Conservation (phyloP, 202 grass and related monocot genomes). For the Digitaria exilis region DNA sequence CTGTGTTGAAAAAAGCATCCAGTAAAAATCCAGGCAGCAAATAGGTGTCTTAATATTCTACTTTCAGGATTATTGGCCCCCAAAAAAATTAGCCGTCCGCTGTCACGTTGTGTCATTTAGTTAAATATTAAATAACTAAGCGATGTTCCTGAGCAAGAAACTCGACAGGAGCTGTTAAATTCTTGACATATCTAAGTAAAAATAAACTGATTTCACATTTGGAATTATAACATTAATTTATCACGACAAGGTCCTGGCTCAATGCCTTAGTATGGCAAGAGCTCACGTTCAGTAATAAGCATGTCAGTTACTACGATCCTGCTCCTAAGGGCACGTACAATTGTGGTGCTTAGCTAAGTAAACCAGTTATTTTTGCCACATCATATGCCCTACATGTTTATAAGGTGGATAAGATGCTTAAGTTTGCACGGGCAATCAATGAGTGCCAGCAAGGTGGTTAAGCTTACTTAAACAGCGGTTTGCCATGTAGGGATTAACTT, state of each 20-base stretch:
- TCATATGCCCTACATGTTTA: not conserved
- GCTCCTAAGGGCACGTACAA: not conserved
- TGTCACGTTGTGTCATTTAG: not conserved
- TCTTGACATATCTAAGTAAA: not conserved
- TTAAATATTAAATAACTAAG: constrained; percentile 25
- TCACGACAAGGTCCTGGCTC: not conserved
- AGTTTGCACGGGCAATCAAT: not conserved
- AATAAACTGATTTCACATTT: constrained; percentile 1
- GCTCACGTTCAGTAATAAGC: not conserved
- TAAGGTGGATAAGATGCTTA: not conserved
- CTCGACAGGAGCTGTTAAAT: constrained; percentile 8
- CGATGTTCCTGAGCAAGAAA: not conserved
- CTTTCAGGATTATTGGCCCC: not conserved
- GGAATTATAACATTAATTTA: constrained; percentile 10
- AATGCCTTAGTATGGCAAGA: constrained; percentile 1
- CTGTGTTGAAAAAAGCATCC: constrained; percentile 23
- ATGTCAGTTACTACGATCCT: not conserved
- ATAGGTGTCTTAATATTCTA: not conserved
- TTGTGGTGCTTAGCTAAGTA: not conserved
- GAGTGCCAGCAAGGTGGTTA: not conserved
- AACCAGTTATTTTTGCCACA: not conserved
- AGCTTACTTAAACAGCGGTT: not conserved
- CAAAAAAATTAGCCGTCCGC: constrained; percentile 2
- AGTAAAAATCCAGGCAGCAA: constrained; percentile 20
- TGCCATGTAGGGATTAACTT: not conserved